Percentiles rank a stretch among this genome's conserved stretches.
phyloP scores from a whole-genome alignment of 2,329 filamentous ascomycete species.

The Fusarium sp. region DNA sequence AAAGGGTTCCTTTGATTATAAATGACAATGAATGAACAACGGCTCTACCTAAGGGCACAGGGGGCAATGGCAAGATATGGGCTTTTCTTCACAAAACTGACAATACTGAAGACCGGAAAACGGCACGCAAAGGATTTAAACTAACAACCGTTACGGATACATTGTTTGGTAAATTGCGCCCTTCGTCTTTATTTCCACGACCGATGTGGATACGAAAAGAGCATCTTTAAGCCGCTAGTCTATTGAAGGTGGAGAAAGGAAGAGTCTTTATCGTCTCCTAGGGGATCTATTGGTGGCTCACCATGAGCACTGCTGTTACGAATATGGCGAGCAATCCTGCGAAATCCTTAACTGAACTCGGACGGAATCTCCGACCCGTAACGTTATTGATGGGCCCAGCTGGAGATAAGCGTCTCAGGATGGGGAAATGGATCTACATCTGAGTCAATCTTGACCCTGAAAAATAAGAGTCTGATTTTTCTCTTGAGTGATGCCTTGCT shows the following conservation, averaged over 20 bases:
- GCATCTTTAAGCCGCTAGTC: slow-evolving; percentile 13
- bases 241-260: slow-evolving; percentile 34
- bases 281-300: slow-evolving; percentile 20
- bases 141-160: slow-evolving; percentile 2
- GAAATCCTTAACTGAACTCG: slow-evolving; percentile 10
- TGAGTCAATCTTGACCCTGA: slow-evolving; percentile 12
- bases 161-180: slow-evolving; percentile 19
- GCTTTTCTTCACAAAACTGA: background rate
- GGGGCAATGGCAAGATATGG: background rate
- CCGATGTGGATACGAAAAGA: slow-evolving; percentile 38
- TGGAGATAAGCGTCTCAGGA: slow-evolving; percentile 27
- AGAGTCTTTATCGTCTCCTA: slow-evolving; percentile 19
- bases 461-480: slow-evolving; percentile 6
- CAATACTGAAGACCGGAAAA: slow-evolving; percentile 7
- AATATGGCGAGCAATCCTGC: slow-evolving; percentile 13
- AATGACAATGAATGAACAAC: background rate
- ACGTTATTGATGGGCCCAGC: background rate
- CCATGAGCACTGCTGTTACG: slow-evolving; percentile 6
- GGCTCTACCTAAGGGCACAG: background rate
- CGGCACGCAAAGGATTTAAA: slow-evolving; percentile 21
- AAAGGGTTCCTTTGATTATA: background rate
- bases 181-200: slow-evolving; percentile 15
- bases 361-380: background rate
- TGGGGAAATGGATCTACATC: slow-evolving; percentile 10
- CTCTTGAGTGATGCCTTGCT: background rate